phyloP scores from a whole-genome alignment of 768 basidiomycete species.

The Macrolepiota fuliginosa region DNA sequence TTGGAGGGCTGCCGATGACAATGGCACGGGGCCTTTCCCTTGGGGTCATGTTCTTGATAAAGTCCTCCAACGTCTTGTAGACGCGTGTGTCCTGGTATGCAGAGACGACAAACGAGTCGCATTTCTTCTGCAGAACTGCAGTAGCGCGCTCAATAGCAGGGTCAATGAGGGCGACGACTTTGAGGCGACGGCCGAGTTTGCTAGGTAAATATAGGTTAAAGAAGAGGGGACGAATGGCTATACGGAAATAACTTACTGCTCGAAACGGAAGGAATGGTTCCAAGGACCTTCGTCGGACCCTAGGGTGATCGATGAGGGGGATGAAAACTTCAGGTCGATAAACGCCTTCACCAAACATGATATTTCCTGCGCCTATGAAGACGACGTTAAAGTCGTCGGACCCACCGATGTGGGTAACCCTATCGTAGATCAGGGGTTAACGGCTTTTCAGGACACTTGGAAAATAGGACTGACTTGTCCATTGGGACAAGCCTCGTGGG shows the following conservation, averaged over 20 bases:
- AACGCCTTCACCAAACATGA: constrained; percentile 82
- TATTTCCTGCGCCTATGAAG: constrained; percentile 95
- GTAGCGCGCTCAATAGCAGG: constrained; percentile 81
- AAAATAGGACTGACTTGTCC: constrained; percentile 57
- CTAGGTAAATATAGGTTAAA: constrained; percentile 32
- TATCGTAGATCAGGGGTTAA: constrained; percentile 23
- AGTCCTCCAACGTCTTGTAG: constrained; percentile 85
- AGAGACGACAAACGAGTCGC: constrained; percentile 88
- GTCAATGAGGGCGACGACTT: constrained; percentile 93
- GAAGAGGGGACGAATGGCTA: constrained; percentile 13
- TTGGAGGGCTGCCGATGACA: constrained; percentile 90
- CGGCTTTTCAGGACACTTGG: constrained; percentile 8
- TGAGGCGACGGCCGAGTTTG: constrained; percentile 94
- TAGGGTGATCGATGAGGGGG: constrained; percentile 24
- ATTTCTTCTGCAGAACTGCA: constrained; percentile 82
- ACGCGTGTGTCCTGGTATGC: constrained; percentile 89
- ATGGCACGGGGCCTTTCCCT: constrained; percentile 75
- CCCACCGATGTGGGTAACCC: constrained; percentile 50
- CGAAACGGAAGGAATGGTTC: constrained; percentile 91
- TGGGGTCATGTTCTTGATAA: constrained; percentile 64
- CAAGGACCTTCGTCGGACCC: constrained; percentile 88
- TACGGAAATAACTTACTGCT: constrained; percentile 55
- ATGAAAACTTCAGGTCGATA: neutral
- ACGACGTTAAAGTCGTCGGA: constrained; percentile 87
- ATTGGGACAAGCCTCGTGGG: constrained; percentile 74